Evolutionary conservation across 805 yeast species (phyloP).

Genomic region (Sporopachydermia lactativora): DNA sequence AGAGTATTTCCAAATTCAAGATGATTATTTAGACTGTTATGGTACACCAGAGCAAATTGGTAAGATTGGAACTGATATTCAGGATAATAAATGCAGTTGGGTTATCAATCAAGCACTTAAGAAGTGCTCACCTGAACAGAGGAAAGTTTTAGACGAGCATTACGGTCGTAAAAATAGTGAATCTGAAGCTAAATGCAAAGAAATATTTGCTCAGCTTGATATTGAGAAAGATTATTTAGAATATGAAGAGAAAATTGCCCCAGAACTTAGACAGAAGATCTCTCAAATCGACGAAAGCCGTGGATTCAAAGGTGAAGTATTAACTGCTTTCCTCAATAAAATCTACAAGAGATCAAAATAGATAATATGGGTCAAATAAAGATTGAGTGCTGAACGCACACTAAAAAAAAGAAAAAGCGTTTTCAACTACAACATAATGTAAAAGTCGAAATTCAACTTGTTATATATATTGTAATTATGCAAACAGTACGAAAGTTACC

Average conservation of each 20-base stretch:
- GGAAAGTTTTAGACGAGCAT: conserved; percentile 68
- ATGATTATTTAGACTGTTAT: conserved; percentile 91
- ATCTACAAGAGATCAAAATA: conserved; percentile 90
- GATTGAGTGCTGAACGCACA: too few species aligned
- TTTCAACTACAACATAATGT: too few species aligned
- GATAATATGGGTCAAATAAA: too few species aligned
- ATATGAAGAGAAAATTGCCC: conserved; percentile 72
- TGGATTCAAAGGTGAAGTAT: conserved; percentile 86
- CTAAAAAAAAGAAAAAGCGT: too few species aligned
- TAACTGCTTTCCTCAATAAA: conserved; percentile 73
- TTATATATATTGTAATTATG: too few species aligned
- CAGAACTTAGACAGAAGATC: conserved; percentile 49
- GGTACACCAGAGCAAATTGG: conserved; percentile 98
- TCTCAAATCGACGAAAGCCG: conserved; percentile 71
- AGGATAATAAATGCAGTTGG: conserved; percentile 98
- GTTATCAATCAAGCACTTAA: conserved; percentile 84
- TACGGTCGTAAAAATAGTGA: conserved; percentile 75
- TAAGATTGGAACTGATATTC: conserved; percentile 95
- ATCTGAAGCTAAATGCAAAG: conserved; percentile 54
- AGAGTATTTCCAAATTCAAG: conserved; percentile 97
- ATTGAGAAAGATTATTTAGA: conserved; percentile 57
- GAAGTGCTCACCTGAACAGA: conserved; percentile 66
- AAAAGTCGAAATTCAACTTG: too few species aligned
- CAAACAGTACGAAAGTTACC: too few species aligned
- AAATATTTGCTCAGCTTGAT: conserved; percentile 58